Base-by-base conservation (phyloP, 1,139 yeast genomes). In the Torulaspora pretoriensis region DNA sequence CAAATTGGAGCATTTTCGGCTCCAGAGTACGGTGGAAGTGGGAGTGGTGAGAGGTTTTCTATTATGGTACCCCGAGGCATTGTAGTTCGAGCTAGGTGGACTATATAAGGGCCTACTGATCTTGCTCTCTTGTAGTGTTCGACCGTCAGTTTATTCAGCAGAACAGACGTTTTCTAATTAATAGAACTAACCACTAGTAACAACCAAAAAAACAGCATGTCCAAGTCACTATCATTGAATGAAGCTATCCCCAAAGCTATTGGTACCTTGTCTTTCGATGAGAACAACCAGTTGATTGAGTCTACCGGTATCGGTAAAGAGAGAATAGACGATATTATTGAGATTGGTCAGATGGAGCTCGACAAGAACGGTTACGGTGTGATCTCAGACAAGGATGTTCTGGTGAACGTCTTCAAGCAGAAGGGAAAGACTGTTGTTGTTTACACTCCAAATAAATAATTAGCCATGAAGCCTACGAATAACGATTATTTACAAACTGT, bases 221-320 rank as follows among this genome's bases (percentile, higher is more conserved):
- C 43, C n/a, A 43, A 35, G 34, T 39, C 28, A 35, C 25, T 38
- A 19, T 39, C 42, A 27, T 37, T 42, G 16, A 35, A 45, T 14
- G 43, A 49, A 38, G 36, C 47, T 13, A 26, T 49, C 37, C 61
- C 61, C 12, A 52, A 53, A 23, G 57, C 63, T 4, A 45, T 57
- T 17, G 68, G 68, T 3, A 55, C 61, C 23, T 38, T 63, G 31
- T 53, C 61, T 1, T 63, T 62, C 42, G 68, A 64, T 42, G 56
- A 56, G 30, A 57, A 61, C 39, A 53, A 55, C 35, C 61, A 63
- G 38, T 43, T 64, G 24, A 51, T 64, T 14, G 59, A 61, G 33
- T 55, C 56, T 6, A 53, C 61, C 6, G 68, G 67, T 4, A 46
- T 63, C 9, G 67, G 65, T 8, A 54, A 60, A 32, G 55, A 52